phyloP scores from a whole-genome alignment of 2,329 filamentous ascomycete species.

The Curvularia sp. region DNA sequence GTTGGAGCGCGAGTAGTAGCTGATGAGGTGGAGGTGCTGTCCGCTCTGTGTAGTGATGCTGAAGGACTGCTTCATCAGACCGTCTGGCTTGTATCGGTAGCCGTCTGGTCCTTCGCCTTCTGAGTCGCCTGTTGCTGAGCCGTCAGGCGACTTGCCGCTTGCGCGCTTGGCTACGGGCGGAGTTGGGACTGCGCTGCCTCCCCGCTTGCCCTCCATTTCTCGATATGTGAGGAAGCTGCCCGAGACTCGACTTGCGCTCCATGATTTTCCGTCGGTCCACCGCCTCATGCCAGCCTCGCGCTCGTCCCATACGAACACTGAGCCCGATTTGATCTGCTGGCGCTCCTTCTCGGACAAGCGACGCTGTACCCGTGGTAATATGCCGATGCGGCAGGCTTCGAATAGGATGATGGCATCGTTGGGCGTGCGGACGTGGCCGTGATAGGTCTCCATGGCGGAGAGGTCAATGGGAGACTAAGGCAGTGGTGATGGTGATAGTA shows the following conservation, averaged over 20 bases:
- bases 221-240: slow-evolving; percentile 97
- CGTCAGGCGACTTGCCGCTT: slow-evolving; percentile 80
- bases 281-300: slow-evolving; percentile 96
- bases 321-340: slow-evolving; percentile 93
- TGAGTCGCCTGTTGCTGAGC: slow-evolving; percentile 80
- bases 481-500: neutral
- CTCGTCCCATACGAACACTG: slow-evolving; percentile 99
- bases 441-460: slow-evolving; percentile 86
- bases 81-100: slow-evolving; percentile 75
- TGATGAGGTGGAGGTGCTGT: slow-evolving; percentile 96
- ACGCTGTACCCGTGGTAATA: slow-evolving; percentile 89
- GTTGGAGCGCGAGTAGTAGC: slow-evolving; percentile 88
- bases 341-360: slow-evolving; percentile 95
- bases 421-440: slow-evolving; percentile 93
- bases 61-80: slow-evolving; percentile 99
- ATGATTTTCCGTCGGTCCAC: slow-evolving; percentile 99
- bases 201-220: slow-evolving; percentile 98
- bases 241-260: slow-evolving; percentile 96
- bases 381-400: slow-evolving; percentile 88
- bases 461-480: neutral
- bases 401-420: slow-evolving; percentile 98
- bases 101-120: slow-evolving; percentile 68
- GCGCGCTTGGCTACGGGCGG: slow-evolving; percentile 44
- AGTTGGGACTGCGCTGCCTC: slow-evolving; percentile 70
- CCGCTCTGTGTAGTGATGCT: slow-evolving; percentile 92